Conservation (phyloP, 208 protist species). For the Crithidia bombi region DNA sequence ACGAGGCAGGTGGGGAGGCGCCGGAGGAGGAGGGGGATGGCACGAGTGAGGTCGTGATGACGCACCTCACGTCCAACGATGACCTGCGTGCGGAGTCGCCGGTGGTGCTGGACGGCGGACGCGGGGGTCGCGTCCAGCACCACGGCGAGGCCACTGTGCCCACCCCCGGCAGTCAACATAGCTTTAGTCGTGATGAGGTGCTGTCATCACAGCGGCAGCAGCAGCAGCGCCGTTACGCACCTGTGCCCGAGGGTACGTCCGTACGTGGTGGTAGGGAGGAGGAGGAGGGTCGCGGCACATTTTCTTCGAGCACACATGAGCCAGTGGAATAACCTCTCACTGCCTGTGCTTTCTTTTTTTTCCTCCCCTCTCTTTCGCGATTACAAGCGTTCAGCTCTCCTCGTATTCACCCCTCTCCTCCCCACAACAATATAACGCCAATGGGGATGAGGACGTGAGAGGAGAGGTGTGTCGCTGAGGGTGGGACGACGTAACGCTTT, state of each 20-base stretch:
- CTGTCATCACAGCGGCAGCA: background rate
- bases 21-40: background rate
- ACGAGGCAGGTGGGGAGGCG: background rate
- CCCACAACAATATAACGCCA: no score
- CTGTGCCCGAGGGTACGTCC: background rate
- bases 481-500: no score
- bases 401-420: background rate
- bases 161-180: background rate
- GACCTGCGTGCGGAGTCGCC: background rate
- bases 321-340: background rate
- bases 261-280: background rate
- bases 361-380: no score
- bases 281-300: background rate
- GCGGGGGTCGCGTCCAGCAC: background rate
- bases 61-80: background rate
- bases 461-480: no score
- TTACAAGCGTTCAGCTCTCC: no score
- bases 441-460: no score
- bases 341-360: background rate
- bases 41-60: conserved; percentile 1
- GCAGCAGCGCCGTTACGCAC: conserved; percentile 6
- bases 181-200: conserved; percentile 9
- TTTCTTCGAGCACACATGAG: conserved; percentile 13
- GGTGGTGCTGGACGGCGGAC: background rate
- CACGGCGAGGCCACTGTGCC: conserved; percentile 1